phyloP scores from a whole-genome alignment of 2,329 filamentous ascomycete genomes.

The Monosporascus sp. region DNA sequence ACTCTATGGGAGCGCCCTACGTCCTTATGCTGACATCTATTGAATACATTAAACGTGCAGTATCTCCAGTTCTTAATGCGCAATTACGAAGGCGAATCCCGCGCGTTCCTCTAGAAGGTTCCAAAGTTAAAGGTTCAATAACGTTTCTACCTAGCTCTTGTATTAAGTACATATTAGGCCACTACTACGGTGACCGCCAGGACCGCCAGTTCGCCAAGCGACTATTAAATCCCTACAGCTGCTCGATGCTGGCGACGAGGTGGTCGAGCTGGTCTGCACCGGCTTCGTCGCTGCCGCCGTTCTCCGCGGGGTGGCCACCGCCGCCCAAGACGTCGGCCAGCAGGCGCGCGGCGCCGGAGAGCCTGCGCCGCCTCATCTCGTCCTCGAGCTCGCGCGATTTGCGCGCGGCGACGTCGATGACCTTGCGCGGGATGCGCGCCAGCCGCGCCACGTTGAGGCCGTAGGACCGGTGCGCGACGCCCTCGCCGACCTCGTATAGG shows the following conservation, averaged over 20 bases:
- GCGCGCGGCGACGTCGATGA: slow-evolving; percentile 72
- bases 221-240: slow-evolving; percentile 36
- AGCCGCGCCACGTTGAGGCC: slow-evolving; percentile 88
- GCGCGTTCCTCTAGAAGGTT: too few species aligned
- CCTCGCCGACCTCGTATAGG: slow-evolving; percentile 85
- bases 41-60: too few species aligned
- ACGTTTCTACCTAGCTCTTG: too few species aligned
- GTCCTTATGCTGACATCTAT: too few species aligned
- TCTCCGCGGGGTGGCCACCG: too few species aligned
- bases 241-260: slow-evolving; percentile 51
- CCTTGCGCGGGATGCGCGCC: slow-evolving; percentile 69
- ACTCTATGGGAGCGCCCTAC: too few species aligned
- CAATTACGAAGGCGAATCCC: too few species aligned
- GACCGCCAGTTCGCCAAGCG: background rate
- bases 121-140: too few species aligned
- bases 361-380: slow-evolving; percentile 57
- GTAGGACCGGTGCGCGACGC: slow-evolving; percentile 89
- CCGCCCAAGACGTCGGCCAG: slow-evolving; percentile 34
- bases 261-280: slow-evolving; percentile 43
- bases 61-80: too few species aligned
- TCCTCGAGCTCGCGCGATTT: slow-evolving; percentile 80
- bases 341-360: slow-evolving; percentile 44
- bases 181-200: too few species aligned
- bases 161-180: too few species aligned
- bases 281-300: slow-evolving; percentile 7